Base-by-base conservation (phyloP, 2,329 filamentous ascomycete species). In the Plectosphaerella sp. region DNA sequence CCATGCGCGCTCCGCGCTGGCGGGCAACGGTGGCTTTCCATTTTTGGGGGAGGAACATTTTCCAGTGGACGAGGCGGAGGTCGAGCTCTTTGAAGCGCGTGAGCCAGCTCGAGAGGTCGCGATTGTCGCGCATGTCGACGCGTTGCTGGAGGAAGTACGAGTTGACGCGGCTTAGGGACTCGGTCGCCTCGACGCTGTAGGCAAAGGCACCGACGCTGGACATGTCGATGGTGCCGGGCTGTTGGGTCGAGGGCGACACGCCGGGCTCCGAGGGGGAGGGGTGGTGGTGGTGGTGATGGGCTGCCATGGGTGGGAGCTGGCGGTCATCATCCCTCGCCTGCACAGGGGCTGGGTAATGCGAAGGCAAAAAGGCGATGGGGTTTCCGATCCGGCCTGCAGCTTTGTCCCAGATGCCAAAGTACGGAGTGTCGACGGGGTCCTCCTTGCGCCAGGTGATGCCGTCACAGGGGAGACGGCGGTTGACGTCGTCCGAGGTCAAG, bases 31-130 rank as follows among this genome's bases (percentile, higher is more conserved):
- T 62, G 6, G 63, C 68, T 39, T 66, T 65, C 65, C 69, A 70
- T 52, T 66, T 64, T 39, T 62, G 63, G 4, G 69, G 67, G 1
- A 71, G 61, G 37, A 70, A 65, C 61, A 71, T 65, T 51, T 70
- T 70, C 67, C 59, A 67, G 62, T 67, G 65, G 7, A 72, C 64
- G 0, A 72, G 59, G 4, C 67, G 64, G 1, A 72, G 57, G 54
- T 73, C 70, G 11, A 72, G 55, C 53, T 72, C 67, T 50, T 73
- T 72, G 56, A 73, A 73, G 16, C 67, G 60, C 45, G 61, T 68
- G 4, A 72, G 56, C 70, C 69, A 72, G 43, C 62, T 59, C 7
- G 63, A 58, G 25, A 68, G 59, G 43, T 69, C 63, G 9, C 67
- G 62, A 12, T 60, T 59, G 47, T 65, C 60, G 14, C 56, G 55